Base-by-base conservation (phyloP, 129 eudicot genomes). In the Flaveria linearis region DNA sequence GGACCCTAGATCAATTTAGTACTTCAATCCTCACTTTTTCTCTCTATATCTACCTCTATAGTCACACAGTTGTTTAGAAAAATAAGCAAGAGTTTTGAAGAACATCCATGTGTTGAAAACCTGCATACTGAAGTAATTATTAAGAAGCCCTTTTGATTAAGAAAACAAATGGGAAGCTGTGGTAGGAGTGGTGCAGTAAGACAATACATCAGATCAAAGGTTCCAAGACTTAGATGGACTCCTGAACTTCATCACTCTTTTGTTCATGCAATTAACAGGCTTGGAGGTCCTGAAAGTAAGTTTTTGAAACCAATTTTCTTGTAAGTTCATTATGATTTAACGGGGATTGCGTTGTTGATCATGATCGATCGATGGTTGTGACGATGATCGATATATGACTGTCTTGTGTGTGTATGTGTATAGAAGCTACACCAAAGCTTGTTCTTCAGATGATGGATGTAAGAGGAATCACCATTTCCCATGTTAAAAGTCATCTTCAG, bases 401-500 rank as follows among this genome's bases (percentile, higher is more conserved):
- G 39, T 9, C 9, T 18, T 69, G 13, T 42, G 46, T 51, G 46
- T 76, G 46, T 68, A n/a, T 56, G 33, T 68, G 14, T 77, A 74
- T 74, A 93, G 98, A 93, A 74, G 98, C 98, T 17, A 93, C 98
- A 62, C 98, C 98, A 41, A 93, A 93, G 84, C 89, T 90, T 58
- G 97, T 93, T 80, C 92, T 90, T 70, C 97, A 90, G 86, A 47
- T 90, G 85, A 93, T 93, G 98, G 97, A 90, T 84, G 92, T 90
- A n/a, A 88, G 91, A 87, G 98, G 98, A 55, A 89, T 93, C 60
- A 93, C 98, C 75, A 93, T 93, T 82, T 93, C 98, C 76, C 98
- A 93, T 88, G 98, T 93, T 78, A 93, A 93, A 88, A 93, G 98
- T 82, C 98, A 93, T 88, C 96, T 93, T 70, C 98, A 93, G 97